phyloP scores from a whole-genome alignment of 176 grass and related monocot species.

The Juncus inflexus region DNA sequence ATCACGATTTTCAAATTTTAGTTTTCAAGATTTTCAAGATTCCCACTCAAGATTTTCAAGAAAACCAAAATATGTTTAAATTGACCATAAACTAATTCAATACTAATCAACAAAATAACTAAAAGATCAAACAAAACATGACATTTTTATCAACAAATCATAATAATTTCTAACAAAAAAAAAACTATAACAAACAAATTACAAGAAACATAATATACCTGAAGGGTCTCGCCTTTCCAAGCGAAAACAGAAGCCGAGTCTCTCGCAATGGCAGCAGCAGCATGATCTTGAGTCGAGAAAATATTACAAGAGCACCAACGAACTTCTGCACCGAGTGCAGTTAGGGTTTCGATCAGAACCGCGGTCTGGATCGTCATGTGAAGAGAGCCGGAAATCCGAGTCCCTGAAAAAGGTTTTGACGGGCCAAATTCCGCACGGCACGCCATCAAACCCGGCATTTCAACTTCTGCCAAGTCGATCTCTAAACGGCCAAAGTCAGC shows the following conservation, averaged over 20 bases:
- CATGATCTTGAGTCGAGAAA: conserved; percentile 99
- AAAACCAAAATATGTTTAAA: too few relatives aligned
- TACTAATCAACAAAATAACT: too few relatives aligned
- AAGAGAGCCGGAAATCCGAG: conserved; percentile 78
- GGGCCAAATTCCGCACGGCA: conserved; percentile 90
- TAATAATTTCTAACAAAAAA: too few relatives aligned
- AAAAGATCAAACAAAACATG: too few relatives aligned
- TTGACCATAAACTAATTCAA: too few relatives aligned
- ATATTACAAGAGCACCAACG: conserved; percentile 98
- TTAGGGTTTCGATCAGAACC: conserved; percentile 95
- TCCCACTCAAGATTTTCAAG: too few relatives aligned
- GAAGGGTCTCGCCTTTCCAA: conserved; percentile 91
- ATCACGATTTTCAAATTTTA: too few relatives aligned
- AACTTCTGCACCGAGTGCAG: conserved; percentile 89
- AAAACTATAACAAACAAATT: too few relatives aligned
- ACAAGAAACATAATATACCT: conserved; percentile 6
- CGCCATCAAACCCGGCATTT: conserved; percentile 94
- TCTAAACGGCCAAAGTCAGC: conserved; percentile 87
- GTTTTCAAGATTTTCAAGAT: too few relatives aligned
- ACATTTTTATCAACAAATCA: too few relatives aligned
- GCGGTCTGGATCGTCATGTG: conserved; percentile 99
- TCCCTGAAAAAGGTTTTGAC: conserved; percentile 65
- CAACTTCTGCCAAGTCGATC: conserved; percentile 84
- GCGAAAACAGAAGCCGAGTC: conserved; percentile 89
- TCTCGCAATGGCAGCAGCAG: conserved; percentile 86